Percentiles rank a stretch among this genome's conserved stretches.
phyloP scores from a whole-genome alignment of 129 eudicot species.

The Chrysanthemum makinoi region DNA sequence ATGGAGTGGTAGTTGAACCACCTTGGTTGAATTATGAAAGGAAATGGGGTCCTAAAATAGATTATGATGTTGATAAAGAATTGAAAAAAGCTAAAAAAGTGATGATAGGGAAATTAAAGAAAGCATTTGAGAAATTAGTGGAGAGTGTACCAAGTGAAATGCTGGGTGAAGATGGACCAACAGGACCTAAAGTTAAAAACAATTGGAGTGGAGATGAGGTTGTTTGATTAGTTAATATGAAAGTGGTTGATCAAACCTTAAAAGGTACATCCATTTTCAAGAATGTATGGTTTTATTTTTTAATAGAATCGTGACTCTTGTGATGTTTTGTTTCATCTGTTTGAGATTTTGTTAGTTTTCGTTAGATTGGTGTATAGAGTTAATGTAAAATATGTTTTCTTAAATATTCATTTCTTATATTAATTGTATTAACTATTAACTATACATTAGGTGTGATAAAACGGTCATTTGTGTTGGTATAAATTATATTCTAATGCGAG shows the following conservation, averaged over 20 bases:
- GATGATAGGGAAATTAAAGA: slow-evolving; percentile 55
- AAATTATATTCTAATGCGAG: too few relatives aligned
- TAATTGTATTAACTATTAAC: too few relatives aligned
- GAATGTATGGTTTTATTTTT: slow-evolving; percentile 5
- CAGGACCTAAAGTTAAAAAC: slow-evolving; percentile 64
- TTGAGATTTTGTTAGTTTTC: neutral
- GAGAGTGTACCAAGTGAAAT: slow-evolving; percentile 55
- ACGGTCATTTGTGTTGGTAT: too few relatives aligned
- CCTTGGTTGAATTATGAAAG: slow-evolving; percentile 67
- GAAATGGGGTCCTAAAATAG: slow-evolving; percentile 74
- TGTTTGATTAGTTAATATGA: slow-evolving; percentile 8
- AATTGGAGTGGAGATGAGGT: slow-evolving; percentile 60
- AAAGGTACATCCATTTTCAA: slow-evolving; percentile 23
- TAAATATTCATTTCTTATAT: too few relatives aligned
- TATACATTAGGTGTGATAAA: too few relatives aligned
- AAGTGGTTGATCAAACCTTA: slow-evolving; percentile 35
- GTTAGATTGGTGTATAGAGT: neutral
- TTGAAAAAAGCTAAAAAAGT: slow-evolving; percentile 37
- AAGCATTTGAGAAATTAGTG: slow-evolving; percentile 36
- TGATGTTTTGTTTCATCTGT: neutral
- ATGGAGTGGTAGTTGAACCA: slow-evolving; percentile 42
- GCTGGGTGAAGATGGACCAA: slow-evolving; percentile 81
- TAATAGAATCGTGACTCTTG: neutral
- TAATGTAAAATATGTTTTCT: neutral
- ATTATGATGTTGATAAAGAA: slow-evolving; percentile 53